These are phyloP conservation scores for Septoria linicola DNA, from an alignment of 2,329 filamentous ascomycete genomes.

Conservation along the genomic window DNA sequence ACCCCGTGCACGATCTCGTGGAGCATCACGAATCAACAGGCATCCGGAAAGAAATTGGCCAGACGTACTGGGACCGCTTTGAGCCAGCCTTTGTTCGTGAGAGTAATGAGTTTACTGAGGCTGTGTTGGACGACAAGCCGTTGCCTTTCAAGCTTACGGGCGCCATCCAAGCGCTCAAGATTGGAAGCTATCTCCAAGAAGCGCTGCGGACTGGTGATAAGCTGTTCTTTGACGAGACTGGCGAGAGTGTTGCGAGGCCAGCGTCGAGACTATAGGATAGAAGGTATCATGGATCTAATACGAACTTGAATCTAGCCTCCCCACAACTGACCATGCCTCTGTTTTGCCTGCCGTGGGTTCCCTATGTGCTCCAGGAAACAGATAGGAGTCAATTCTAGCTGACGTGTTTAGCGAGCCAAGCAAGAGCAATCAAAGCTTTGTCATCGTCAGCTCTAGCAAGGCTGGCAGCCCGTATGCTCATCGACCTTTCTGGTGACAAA, in stretches of 20 bases:
- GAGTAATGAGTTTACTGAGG: conserved; percentile 61
- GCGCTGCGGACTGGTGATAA: conserved; percentile 45
- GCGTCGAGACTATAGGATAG: too few relatives aligned
- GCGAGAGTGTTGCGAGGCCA: background rate
- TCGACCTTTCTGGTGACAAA: too few relatives aligned
- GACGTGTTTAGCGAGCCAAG: too few relatives aligned
- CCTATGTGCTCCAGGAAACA: too few relatives aligned
- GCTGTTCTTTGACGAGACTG: conserved; percentile 56
- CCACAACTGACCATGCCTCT: too few relatives aligned
- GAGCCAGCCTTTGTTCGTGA: conserved; percentile 61
- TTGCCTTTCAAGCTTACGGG: conserved; percentile 57
- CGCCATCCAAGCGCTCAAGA: conserved; percentile 60
- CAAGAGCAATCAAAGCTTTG: too few relatives aligned
- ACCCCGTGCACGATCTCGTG: conserved; percentile 56
- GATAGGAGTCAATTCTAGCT: too few relatives aligned
- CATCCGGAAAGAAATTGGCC: conserved; percentile 58
- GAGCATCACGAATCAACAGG: conserved; percentile 54
- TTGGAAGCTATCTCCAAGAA: conserved; percentile 54
- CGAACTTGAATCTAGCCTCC: too few relatives aligned
- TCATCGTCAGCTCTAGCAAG: too few relatives aligned
- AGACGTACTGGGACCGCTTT: conserved; percentile 62
- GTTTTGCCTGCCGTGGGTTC: too few relatives aligned
- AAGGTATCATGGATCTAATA: too few relatives aligned
- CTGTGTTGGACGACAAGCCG: conserved; percentile 55
- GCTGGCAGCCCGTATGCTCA: too few relatives aligned